Conservation (phyloP, 768 basidiomycete species). For the Clavulina sp. region DNA sequence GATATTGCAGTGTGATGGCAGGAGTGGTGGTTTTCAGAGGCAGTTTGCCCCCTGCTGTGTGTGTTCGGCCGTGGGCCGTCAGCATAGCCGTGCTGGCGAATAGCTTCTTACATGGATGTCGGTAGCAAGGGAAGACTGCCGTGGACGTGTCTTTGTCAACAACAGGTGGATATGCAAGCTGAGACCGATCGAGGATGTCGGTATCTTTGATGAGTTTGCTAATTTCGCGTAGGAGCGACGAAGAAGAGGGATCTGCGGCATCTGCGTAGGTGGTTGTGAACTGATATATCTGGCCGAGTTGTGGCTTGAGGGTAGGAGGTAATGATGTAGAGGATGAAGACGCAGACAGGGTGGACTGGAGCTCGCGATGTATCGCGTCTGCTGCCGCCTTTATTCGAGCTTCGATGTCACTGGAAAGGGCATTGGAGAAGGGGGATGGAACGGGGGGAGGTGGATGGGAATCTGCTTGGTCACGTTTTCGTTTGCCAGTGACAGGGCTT, state of each 20-base stretch:
- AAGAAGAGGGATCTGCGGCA: neutral
- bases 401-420: neutral
- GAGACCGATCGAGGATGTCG: neutral
- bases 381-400: neutral
- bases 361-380: neutral
- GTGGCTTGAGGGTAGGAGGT: neutral
- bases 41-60: neutral
- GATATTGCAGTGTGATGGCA: neutral
- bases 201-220: neutral
- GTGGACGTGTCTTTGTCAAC: neutral
- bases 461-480: neutral
- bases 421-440: neutral
- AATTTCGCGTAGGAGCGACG: neutral
- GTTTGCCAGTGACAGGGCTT: neutral
- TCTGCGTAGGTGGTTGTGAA: neutral
- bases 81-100: neutral
- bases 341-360: neutral
- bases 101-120: neutral
- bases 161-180: neutral
- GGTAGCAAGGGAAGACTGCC: neutral
- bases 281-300: neutral
- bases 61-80: neutral
- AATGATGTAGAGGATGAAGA: neutral
- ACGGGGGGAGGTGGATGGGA: neutral
- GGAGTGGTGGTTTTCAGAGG: neutral